phyloP scores from a whole-genome alignment of 2,329 filamentous ascomycete species.

The Ceratocystiopsis minuta region DNA sequence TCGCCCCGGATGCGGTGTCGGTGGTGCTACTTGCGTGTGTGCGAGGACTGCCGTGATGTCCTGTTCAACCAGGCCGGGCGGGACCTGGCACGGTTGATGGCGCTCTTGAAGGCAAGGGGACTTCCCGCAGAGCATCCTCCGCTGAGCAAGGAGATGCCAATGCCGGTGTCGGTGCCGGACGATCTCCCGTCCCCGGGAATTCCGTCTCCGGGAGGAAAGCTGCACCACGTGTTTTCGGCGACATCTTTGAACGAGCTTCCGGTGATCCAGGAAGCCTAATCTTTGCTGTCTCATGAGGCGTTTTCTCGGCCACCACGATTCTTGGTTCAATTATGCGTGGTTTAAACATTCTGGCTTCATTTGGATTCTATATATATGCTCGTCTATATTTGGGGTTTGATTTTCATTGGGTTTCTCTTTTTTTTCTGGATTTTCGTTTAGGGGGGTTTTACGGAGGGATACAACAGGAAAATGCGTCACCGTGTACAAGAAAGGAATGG shows the following conservation, averaged over 20 bases:
- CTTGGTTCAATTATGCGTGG: background rate
- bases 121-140: no score
- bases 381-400: background rate
- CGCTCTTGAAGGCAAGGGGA: conserved; percentile 9
- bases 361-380: background rate
- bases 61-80: conserved; percentile 23
- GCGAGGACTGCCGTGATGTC: conserved; percentile 25
- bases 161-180: background rate
- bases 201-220: background rate
- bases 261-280: conserved; percentile 5
- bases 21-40: conserved; percentile 34
- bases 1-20: conserved; percentile 28
- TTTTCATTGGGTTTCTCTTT: no score
- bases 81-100: conserved; percentile 25
- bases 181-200: background rate
- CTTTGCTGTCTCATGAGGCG: background rate
- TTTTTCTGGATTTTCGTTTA: no score
- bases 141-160: background rate
- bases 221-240: background rate
- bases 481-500: no score
- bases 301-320: no score
- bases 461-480: no score
- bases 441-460: no score
- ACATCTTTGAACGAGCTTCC: background rate
- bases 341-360: background rate